Evolutionary conservation across 345 rosid species (phyloP).

Genomic region (Punica granatum): DNA sequence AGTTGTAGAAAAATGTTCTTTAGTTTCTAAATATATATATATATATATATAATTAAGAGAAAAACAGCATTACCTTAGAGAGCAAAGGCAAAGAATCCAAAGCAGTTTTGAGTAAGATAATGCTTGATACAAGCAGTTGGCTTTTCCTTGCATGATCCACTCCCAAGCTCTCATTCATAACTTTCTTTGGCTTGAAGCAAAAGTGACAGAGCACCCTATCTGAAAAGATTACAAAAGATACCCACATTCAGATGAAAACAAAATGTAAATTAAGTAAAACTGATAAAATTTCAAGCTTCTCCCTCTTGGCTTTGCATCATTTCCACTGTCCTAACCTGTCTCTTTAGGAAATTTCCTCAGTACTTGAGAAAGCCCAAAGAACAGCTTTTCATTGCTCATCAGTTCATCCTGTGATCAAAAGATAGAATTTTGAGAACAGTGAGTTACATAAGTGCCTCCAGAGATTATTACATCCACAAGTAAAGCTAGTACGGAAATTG

Average conservation of each 20-base stretch:
- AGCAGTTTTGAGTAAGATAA: slow-evolving; percentile 90
- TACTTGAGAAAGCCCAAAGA: slow-evolving; percentile 93
- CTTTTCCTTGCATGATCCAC: slow-evolving; percentile 69
- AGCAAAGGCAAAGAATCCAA: slow-evolving; percentile 89
- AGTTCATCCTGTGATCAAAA: slow-evolving; percentile 70
- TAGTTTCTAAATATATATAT: background rate
- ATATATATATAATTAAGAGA: too few relatives aligned
- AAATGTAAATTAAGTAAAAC: slow-evolving; percentile 7
- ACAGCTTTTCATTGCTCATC: slow-evolving; percentile 89
- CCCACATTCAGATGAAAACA: slow-evolving; percentile 13
- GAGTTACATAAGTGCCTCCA: background rate
- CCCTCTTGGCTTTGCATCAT: slow-evolving; percentile 1
- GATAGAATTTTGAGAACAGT: background rate
- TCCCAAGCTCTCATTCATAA: slow-evolving; percentile 53
- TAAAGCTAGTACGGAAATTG: too few relatives aligned
- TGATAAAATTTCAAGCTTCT: background rate
- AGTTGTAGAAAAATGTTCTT: slow-evolving; percentile 11
- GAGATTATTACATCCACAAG: background rate
- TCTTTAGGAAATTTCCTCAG: slow-evolving; percentile 95
- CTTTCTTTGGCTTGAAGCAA: slow-evolving; percentile 92
- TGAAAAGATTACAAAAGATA: slow-evolving; percentile 29
- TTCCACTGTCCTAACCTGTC: slow-evolving; percentile 46
- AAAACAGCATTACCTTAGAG: slow-evolving; percentile 42
- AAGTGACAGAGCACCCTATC: slow-evolving; percentile 96
- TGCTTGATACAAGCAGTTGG: slow-evolving; percentile 80